Percentiles rank a stretch among this genome's conserved stretches.
These are phyloP conservation scores for Arachis monticola DNA, from an alignment of 331 rosid genomes.

Conservation along the genomic window DNA sequence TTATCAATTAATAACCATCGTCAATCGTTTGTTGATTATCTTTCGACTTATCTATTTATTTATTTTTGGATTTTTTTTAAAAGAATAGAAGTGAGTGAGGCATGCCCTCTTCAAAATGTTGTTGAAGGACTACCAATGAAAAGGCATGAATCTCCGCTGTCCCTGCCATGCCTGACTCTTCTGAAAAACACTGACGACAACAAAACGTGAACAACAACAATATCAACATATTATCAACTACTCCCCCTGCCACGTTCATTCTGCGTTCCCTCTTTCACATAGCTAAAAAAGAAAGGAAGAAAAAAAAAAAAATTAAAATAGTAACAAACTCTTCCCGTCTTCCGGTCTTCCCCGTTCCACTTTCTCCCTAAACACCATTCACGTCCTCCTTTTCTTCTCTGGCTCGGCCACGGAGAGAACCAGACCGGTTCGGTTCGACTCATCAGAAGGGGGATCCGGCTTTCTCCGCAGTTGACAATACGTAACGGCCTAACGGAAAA, in stretches of 20 bases:
- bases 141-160: neutral
- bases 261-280: neutral
- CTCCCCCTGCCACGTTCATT: neutral
- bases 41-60: no score
- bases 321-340: neutral
- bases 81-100: neutral
- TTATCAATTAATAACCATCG: no score
- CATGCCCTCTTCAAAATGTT: neutral
- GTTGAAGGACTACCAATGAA: constrained; percentile 11
- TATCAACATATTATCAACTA: no score
- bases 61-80: no score
- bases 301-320: no score
- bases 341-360: neutral
- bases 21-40: no score
- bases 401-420: constrained; percentile 40
- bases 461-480: neutral
- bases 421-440: constrained; percentile 26
- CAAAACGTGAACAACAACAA: neutral
- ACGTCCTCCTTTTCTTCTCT: constrained; percentile 11
- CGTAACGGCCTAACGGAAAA: neutral
- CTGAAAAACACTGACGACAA: neutral
- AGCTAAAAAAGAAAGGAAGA: no score
- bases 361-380: neutral
- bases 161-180: neutral
- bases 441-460: constrained; percentile 15